Percentiles rank a stretch among this genome's conserved stretches.
phyloP scores from a whole-genome alignment of 2,329 filamentous ascomycete species.

The Aspergillus sp. region DNA sequence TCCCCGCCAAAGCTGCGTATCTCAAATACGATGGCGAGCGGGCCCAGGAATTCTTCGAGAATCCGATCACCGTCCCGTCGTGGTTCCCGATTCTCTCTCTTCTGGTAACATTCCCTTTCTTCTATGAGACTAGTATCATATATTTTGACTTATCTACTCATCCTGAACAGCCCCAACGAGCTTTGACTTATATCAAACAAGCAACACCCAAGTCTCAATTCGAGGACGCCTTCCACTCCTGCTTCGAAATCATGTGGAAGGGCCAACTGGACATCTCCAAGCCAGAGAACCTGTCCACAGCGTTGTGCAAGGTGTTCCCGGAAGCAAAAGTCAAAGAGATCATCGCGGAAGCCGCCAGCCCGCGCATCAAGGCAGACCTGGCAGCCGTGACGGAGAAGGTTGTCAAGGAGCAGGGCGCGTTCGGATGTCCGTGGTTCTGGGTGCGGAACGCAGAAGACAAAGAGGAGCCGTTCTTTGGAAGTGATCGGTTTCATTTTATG shows the following conservation, averaged over 20 bases:
- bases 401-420: slow-evolving; percentile 55
- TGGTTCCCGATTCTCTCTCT: slow-evolving; percentile 51
- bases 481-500: slow-evolving; percentile 58
- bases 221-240: slow-evolving; percentile 45
- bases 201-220: slow-evolving; percentile 45
- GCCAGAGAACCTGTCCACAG: slow-evolving; percentile 42
- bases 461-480: slow-evolving; percentile 66
- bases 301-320: slow-evolving; percentile 26
- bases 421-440: slow-evolving; percentile 70
- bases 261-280: slow-evolving; percentile 52
- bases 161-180: slow-evolving; percentile 49
- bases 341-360: slow-evolving; percentile 43
- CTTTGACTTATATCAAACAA: slow-evolving; percentile 58
- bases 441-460: slow-evolving; percentile 47
- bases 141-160: too few species aligned
- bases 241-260: slow-evolving; percentile 58
- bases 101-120: slow-evolving; percentile 36
- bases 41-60: slow-evolving; percentile 45
- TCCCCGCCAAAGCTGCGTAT: slow-evolving; percentile 60
- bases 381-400: slow-evolving; percentile 53
- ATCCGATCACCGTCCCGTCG: slow-evolving; percentile 34
- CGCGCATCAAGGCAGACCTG: slow-evolving; percentile 47
- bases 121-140: slow-evolving; percentile 10
- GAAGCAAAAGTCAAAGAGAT: slow-evolving; percentile 48
- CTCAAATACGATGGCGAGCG: slow-evolving; percentile 42